Evolutionary conservation across 2,329 filamentous ascomycete genomes (phyloP).

Genomic region (Grosmannia penicillata): DNA sequence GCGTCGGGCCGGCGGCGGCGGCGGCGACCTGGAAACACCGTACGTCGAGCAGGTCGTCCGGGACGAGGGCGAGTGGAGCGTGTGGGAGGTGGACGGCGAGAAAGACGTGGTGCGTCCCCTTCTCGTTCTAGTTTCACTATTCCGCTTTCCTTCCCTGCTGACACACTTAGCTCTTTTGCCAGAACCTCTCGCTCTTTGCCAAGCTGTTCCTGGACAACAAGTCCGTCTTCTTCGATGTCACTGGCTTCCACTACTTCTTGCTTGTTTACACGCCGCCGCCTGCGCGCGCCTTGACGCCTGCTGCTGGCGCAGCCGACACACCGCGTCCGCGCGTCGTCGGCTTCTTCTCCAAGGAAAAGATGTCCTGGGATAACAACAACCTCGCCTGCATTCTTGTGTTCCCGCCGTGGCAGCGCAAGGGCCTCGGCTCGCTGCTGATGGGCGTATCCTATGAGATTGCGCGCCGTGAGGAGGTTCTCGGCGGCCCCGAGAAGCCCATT

Average conservation of each 20-base stretch:
- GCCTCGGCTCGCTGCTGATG: constrained; percentile 79
- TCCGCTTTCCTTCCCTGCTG: neutral
- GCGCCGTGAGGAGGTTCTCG: constrained; percentile 64
- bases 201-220: constrained; percentile 98
- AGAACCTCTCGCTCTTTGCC: constrained; percentile 89
- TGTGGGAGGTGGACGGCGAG: constrained; percentile 89
- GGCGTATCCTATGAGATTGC: constrained; percentile 88
- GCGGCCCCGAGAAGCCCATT: constrained; percentile 87
- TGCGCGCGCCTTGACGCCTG: constrained; percentile 4
- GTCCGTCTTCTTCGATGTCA: constrained; percentile 94
- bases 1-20: constrained; percentile 22
- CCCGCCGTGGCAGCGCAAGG: constrained; percentile 86
- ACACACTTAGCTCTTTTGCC: constrained; percentile 59
- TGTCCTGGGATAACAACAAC: constrained; percentile 98
- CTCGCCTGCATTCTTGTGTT: constrained; percentile 92
- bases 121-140: neutral
- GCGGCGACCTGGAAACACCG: constrained; percentile 15
- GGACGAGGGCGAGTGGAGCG: constrained; percentile 61
- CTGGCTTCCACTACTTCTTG: constrained; percentile 87
- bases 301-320: neutral
- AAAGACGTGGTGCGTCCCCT: constrained; percentile 48
- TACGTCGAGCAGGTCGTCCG: constrained; percentile 29
- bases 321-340: constrained; percentile 46
- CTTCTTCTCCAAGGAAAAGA: constrained; percentile 99
- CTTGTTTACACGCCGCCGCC: constrained; percentile 57